These are phyloP conservation scores for Pleurotus tuber-regium DNA, from an alignment of 768 basidiomycete species.

Conservation along the genomic window DNA sequence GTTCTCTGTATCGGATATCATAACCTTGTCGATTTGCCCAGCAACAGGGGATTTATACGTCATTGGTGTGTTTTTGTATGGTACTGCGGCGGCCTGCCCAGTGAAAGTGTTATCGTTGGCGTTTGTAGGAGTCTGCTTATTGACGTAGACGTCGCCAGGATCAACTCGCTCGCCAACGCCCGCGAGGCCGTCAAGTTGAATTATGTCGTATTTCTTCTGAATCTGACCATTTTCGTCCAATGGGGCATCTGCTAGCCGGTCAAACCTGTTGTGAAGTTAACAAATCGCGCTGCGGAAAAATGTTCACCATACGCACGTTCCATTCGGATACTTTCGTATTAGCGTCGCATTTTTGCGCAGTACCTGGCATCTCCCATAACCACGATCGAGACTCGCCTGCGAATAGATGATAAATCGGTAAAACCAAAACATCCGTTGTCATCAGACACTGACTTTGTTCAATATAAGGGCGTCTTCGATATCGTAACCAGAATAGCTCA, in stretches of 20 bases:
- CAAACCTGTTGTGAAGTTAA: too few species aligned
- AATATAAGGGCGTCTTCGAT: slow-evolving; percentile 98
- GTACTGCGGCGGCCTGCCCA: slow-evolving; percentile 77
- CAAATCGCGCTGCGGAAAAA: too few species aligned
- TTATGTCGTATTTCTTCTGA: slow-evolving; percentile 84
- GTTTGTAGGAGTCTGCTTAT: slow-evolving; percentile 94
- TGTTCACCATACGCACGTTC: slow-evolving; percentile 77
- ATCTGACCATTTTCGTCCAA: slow-evolving; percentile 76
- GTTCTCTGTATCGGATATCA: slow-evolving; percentile 95
- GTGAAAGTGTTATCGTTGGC: slow-evolving; percentile 90
- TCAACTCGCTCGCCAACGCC: slow-evolving; percentile 94
- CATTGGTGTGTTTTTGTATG: slow-evolving; percentile 92
- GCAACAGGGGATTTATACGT: slow-evolving; percentile 92
- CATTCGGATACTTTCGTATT: slow-evolving; percentile 95
- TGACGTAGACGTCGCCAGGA: slow-evolving; percentile 92
- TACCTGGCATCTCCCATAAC: slow-evolving; percentile 97
- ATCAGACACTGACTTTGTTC: slow-evolving; percentile 64
- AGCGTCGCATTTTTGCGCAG: slow-evolving; percentile 93
- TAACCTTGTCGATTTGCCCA: slow-evolving; percentile 95
- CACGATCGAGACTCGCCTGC: slow-evolving; percentile 93
- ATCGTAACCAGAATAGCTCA: slow-evolving; percentile 99
- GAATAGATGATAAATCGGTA: too few species aligned
- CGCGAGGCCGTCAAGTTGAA: slow-evolving; percentile 90
- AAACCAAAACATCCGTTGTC: too few species aligned
- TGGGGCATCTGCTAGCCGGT: slow-evolving; percentile 92